Conservation (phyloP, 441 rosid species). For the Erodium moschatum region DNA sequence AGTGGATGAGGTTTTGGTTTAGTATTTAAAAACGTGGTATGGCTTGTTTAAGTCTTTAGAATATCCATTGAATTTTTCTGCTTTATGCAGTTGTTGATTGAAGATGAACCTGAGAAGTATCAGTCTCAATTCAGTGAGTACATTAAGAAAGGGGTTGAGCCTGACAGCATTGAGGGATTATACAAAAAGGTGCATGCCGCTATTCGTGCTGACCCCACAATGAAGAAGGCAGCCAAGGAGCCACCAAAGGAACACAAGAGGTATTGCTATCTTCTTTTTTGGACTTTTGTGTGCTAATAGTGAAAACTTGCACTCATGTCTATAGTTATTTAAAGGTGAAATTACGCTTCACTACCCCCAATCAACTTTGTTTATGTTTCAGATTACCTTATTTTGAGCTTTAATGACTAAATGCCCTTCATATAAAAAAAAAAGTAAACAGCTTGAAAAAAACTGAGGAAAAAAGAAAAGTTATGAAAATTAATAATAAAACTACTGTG, state of each 20-base stretch:
- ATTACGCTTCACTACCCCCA: too few relatives aligned
- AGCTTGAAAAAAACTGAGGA: too few relatives aligned
- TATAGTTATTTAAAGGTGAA: not conserved
- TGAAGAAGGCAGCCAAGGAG: conserved; percentile 52
- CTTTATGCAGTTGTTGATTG: conserved; percentile 40
- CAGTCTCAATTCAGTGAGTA: conserved; percentile 67
- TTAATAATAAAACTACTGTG: too few relatives aligned
- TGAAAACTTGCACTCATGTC: not conserved
- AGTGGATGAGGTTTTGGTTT: not conserved
- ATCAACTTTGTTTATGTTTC: not conserved
- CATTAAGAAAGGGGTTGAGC: conserved; percentile 62
- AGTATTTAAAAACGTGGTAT: too few relatives aligned
- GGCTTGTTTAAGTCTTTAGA: not conserved
- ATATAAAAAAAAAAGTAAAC: too few relatives aligned
- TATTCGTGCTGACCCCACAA: conserved; percentile 49
- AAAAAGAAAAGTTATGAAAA: too few relatives aligned
- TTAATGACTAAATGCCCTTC: too few relatives aligned
- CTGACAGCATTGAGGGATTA: conserved; percentile 54
- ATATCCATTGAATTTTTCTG: conserved; percentile 2
- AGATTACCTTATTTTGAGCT: too few relatives aligned
- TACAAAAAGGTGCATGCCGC: conserved; percentile 51
- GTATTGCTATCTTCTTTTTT: conserved; percentile 22
- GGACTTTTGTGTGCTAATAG: not conserved
- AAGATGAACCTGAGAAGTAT: conserved; percentile 91
- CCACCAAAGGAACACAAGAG: conserved; percentile 70